Conservation (phyloP, 2,329 filamentous ascomycete genomes). For the Nectriaceae sp. region DNA sequence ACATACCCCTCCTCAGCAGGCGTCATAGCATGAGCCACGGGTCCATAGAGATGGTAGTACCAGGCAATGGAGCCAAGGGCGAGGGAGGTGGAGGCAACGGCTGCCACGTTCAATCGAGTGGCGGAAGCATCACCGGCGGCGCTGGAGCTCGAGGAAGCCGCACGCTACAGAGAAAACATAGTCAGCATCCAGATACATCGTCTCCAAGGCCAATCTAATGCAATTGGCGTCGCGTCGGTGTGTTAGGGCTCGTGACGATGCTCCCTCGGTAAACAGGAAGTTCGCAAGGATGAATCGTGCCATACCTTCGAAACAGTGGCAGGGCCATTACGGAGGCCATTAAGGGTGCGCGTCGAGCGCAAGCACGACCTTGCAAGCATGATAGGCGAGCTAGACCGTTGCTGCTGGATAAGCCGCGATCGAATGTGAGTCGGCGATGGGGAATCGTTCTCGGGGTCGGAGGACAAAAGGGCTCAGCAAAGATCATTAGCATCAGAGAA, state of each 20-base stretch:
- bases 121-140: conserved; percentile 70
- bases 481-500: conserved; percentile 41
- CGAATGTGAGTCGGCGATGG: conserved; percentile 38
- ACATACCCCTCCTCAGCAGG: conserved; percentile 98
- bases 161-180: conserved; percentile 49
- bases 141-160: conserved; percentile 73
- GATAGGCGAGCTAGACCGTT: conserved; percentile 52
- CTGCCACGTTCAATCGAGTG: conserved; percentile 83
- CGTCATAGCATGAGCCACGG: conserved; percentile 84
- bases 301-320: conserved; percentile 76
- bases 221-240: conserved; percentile 31
- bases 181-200: conserved; percentile 40
- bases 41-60: conserved; percentile 97
- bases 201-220: conserved; percentile 21
- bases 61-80: conserved; percentile 89
- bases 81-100: conserved; percentile 81
- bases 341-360: conserved; percentile 85
- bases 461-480: conserved; percentile 42
- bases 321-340: conserved; percentile 73
- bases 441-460: conserved; percentile 40
- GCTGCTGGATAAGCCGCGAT: conserved; percentile 39
- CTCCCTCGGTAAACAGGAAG: conserved; percentile 39
- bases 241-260: conserved; percentile 26
- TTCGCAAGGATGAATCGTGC: conserved; percentile 34
- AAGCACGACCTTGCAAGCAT: conserved; percentile 95